phyloP scores from a whole-genome alignment of 2,329 filamentous ascomycete genomes.

The Fusarium fracticaudum region DNA sequence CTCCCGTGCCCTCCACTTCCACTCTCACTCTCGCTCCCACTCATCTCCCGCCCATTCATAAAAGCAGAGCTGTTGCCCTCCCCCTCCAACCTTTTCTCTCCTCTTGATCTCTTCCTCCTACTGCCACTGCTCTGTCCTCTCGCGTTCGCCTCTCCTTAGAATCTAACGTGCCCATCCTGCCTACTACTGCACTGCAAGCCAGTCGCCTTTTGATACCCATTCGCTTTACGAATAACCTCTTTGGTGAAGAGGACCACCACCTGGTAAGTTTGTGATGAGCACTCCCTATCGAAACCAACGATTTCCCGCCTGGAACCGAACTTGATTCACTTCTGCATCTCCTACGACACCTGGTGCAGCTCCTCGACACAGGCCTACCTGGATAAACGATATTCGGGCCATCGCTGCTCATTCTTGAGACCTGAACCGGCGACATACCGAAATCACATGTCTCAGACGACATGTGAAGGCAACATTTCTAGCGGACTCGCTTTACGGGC shows the following conservation, averaged over 20 bases:
- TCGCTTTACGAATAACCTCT: conserved; percentile 32
- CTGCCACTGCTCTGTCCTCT: conserved; percentile 36
- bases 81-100: conserved; percentile 14
- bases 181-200: conserved; percentile 41
- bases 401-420: conserved; percentile 9
- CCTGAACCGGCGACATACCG: conserved; percentile 4
- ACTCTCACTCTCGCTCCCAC: background rate
- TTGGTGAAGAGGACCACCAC: conserved; percentile 26
- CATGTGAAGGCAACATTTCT: conserved; percentile 2
- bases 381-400: conserved; percentile 3
- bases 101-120: conserved; percentile 27
- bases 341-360: background rate
- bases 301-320: background rate
- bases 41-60: conserved; percentile 34
- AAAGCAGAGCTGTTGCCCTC: conserved; percentile 39
- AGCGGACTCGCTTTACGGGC: conserved; percentile 14
- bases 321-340: background rate
- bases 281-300: background rate
- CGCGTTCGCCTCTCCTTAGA: conserved; percentile 39
- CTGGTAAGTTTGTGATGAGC: conserved; percentile 42
- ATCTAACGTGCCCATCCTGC: conserved; percentile 30
- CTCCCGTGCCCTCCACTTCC: conserved; percentile 12
- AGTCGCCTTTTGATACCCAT: conserved; percentile 42
- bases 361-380: background rate
- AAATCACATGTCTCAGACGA: conserved; percentile 23